Evolutionary conservation across 2,329 filamentous ascomycete species (phyloP).

Genomic region (Penicillium thymicola): DNA sequence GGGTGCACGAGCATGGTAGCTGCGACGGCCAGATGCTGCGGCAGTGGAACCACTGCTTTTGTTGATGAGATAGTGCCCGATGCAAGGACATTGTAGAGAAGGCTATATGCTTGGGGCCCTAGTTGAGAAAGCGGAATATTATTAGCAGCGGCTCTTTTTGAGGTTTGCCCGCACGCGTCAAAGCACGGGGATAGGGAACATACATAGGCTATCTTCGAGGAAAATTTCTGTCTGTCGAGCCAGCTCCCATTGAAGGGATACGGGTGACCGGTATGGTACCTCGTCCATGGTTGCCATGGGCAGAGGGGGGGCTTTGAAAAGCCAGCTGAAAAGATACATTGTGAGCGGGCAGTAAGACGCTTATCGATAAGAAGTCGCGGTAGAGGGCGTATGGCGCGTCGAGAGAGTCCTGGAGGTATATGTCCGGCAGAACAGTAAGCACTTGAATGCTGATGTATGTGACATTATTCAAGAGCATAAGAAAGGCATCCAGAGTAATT

Average conservation of each 20-base stretch:
- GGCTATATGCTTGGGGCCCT: conserved; percentile 59
- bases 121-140: conserved; percentile 3
- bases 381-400: conserved; percentile 2
- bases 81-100: conserved; percentile 52
- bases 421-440: neutral
- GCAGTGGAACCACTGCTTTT: conserved; percentile 63
- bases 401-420: neutral
- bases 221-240: conserved; percentile 67
- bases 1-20: conserved; percentile 81
- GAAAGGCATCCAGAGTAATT: neutral
- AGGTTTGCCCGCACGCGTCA: neutral
- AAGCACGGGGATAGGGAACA: conserved; percentile 19
- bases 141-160: neutral
- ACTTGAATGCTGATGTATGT: neutral
- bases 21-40: conserved; percentile 72
- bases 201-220: conserved; percentile 68
- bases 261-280: conserved; percentile 52
- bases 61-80: conserved; percentile 36
- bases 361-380: conserved; percentile 22
- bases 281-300: conserved; percentile 22
- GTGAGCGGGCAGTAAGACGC: conserved; percentile 4
- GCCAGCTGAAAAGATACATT: conserved; percentile 1
- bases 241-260: conserved; percentile 60
- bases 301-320: neutral
- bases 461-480: neutral